Evolutionary conservation across 176 grass and related monocot species (phyloP).

Genomic region (Zea mays): Zm-B73-REFERENCE-NAM-5.0 NC_050100.1:7882001-7882500

Average conservation of each 20-base stretch:
- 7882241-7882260: neutral
- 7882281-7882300: neutral
- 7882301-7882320: neutral
- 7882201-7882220: constrained; percentile 19
- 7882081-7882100: constrained; percentile 15
- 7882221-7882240: constrained; percentile 27
- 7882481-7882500: neutral
- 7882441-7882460: neutral
- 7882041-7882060: constrained; percentile 38
- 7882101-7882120: constrained; percentile 24
- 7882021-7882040: constrained; percentile 82
- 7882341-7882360: neutral
- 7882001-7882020: constrained; percentile 95
- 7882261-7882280: constrained; percentile 6
- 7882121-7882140: neutral
- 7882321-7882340: neutral
- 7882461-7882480: neutral
- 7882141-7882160: constrained; percentile 14
- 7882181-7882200: neutral
- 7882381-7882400: constrained; percentile 21
- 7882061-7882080: constrained; percentile 31
- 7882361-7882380: constrained; percentile 13
- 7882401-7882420: neutral
- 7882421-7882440: neutral
- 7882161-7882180: neutral